A percentile compares a stretch with the other conserved stretches of the same genome.
phyloP scores from a whole-genome alignment of 345 rosid species.

The Euphorbia tirucalli region DNA sequence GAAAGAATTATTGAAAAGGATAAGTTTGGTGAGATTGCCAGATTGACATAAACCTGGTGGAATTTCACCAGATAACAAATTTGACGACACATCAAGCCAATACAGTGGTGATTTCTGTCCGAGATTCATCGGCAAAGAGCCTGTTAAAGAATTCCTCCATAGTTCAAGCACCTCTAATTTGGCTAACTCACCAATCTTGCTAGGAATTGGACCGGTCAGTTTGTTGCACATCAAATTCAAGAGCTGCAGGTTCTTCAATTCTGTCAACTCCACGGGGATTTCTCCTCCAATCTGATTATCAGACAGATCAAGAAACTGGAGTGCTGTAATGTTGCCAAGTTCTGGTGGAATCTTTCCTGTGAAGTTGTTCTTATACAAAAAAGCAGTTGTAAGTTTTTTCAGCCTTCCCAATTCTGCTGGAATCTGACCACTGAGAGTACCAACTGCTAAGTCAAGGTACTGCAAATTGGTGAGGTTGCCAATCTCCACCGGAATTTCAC shows the following conservation, averaged over 20 bases:
- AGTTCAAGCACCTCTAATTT: slow-evolving; percentile 67
- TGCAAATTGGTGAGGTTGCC: slow-evolving; percentile 69
- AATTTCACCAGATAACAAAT: slow-evolving; percentile 66
- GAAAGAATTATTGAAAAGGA: slow-evolving; percentile 76
- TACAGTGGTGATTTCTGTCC: slow-evolving; percentile 75
- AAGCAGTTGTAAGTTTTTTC: slow-evolving; percentile 52
- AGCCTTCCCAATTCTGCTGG: slow-evolving; percentile 73
- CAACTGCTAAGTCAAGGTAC: slow-evolving; percentile 76
- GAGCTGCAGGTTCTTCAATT: slow-evolving; percentile 68
- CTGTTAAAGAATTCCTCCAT: slow-evolving; percentile 86
- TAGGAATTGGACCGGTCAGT: slow-evolving; percentile 67
- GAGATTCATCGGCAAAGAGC: slow-evolving; percentile 61
- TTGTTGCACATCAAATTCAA: slow-evolving; percentile 82
- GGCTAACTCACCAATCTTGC: slow-evolving; percentile 42
- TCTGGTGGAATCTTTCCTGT: slow-evolving; percentile 60
- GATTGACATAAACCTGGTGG: slow-evolving; percentile 61
- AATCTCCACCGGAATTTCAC: slow-evolving; percentile 62
- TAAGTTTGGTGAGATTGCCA: slow-evolving; percentile 84
- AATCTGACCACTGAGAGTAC: slow-evolving; percentile 69
- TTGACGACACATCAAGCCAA: slow-evolving; percentile 84
- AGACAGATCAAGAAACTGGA: slow-evolving; percentile 78
- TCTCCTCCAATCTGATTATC: slow-evolving; percentile 61
- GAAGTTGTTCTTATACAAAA: slow-evolving; percentile 66
- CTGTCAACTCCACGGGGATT: slow-evolving; percentile 54
- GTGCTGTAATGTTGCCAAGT: slow-evolving; percentile 58